phyloP scores from a whole-genome alignment of 129 eudicot species.

The Pittosporum tobira region DNA sequence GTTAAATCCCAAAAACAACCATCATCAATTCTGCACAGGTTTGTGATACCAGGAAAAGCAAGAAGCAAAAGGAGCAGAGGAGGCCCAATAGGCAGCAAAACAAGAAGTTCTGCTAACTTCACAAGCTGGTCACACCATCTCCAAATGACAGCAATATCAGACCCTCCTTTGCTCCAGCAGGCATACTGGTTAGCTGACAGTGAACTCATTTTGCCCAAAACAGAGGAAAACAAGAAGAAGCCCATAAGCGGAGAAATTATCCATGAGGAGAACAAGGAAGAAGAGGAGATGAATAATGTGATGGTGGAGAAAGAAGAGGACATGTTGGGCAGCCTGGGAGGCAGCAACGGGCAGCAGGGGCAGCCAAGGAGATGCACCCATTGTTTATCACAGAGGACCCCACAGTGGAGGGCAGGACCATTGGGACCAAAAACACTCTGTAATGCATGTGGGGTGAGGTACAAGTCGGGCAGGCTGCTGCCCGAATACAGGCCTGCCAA shows the following conservation, averaged over 20 bases:
- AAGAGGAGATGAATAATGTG: conserved; percentile 2
- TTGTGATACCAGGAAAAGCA: conserved; percentile 36
- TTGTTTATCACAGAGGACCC: conserved; percentile 47
- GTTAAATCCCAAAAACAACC: background rate
- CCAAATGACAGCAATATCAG: background rate
- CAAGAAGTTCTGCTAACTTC: background rate
- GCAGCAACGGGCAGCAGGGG: conserved; percentile 17
- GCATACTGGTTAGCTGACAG: conserved; percentile 43
- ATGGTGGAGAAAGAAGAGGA: background rate
- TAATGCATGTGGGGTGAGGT: conserved; percentile 77
- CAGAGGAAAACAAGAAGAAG: conserved; percentile 8
- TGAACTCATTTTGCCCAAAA: conserved; percentile 27
- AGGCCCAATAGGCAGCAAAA: conserved; percentile 9
- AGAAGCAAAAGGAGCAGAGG: conserved; percentile 37
- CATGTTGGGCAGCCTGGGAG: conserved; percentile 16
- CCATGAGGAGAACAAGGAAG: background rate
- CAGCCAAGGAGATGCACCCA: conserved; percentile 48
- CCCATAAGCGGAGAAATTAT: background rate
- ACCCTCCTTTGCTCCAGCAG: conserved; percentile 31
- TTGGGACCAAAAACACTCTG: conserved; percentile 59
- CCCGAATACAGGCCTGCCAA: conserved; percentile 68
- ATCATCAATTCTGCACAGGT: conserved; percentile 10
- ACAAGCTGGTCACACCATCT: conserved; percentile 17
- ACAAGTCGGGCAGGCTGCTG: conserved; percentile 59
- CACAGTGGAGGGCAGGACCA: conserved; percentile 60